Evolutionary conservation across 2,329 filamentous ascomycete species (phyloP).

Genomic region (Neophaeococcomyces aloes): DNA sequence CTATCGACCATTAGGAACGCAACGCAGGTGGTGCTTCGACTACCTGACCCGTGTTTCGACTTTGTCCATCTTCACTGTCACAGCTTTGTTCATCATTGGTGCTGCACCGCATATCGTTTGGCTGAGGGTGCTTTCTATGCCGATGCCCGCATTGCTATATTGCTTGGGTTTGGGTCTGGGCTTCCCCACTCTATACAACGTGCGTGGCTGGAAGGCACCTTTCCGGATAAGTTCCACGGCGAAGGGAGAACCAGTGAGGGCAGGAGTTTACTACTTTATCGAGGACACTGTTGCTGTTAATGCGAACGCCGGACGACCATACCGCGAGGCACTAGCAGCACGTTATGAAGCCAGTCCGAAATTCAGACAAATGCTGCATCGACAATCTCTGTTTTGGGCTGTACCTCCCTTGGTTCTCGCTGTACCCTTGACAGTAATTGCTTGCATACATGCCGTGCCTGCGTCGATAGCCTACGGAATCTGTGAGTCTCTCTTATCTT

Average conservation of each 20-base stretch:
- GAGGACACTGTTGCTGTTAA: slow-evolving; percentile 60
- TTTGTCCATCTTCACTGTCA: slow-evolving; percentile 17
- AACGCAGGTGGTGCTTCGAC: slow-evolving; percentile 21
- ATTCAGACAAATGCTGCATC: slow-evolving; percentile 45
- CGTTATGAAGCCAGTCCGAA: slow-evolving; percentile 45
- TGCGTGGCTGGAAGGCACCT: slow-evolving; percentile 33
- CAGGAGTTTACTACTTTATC: slow-evolving; percentile 53
- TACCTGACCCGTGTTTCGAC: slow-evolving; percentile 19
- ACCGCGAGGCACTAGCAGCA: slow-evolving; percentile 40
- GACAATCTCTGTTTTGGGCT: slow-evolving; percentile 49
- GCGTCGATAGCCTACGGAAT: slow-evolving; percentile 39
- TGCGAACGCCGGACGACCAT: slow-evolving; percentile 47
- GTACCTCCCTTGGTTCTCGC: slow-evolving; percentile 41
- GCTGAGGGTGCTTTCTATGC: slow-evolving; percentile 21
- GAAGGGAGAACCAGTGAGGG: slow-evolving; percentile 48
- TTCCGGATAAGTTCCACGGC: slow-evolving; percentile 55
- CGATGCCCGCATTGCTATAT: slow-evolving; percentile 16
- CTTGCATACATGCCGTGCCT: slow-evolving; percentile 37
- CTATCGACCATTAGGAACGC: slow-evolving; percentile 20
- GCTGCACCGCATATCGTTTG: slow-evolving; percentile 21
- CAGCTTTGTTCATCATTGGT: slow-evolving; percentile 19
- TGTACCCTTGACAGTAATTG: slow-evolving; percentile 36
- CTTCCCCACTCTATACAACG: slow-evolving; percentile 15
- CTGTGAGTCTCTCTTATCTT: slow-evolving; percentile 11
- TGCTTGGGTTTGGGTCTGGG: slow-evolving; percentile 14